phyloP scores from a whole-genome alignment of 495 filamentous ascomycete genomes.

The Penicillium mononematosum region DNA sequence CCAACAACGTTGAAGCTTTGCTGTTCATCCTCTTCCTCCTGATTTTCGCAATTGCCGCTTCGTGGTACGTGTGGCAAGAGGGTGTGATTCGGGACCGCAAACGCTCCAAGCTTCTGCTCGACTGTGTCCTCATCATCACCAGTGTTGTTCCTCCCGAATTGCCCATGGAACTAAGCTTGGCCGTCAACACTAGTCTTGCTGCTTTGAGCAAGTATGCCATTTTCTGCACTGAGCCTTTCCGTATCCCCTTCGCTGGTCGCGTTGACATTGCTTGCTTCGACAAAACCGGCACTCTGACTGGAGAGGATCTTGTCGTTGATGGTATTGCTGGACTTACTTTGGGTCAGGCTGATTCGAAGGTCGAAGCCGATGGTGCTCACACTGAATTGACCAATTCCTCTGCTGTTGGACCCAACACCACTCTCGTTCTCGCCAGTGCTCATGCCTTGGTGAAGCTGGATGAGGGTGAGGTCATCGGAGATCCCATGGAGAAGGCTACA shows the following conservation, averaged over 20 bases:
- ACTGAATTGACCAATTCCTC: conserved; percentile 65
- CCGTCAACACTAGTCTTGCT: conserved; percentile 97
- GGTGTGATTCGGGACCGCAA: conserved; percentile 91
- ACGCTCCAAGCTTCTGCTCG: conserved; percentile 92
- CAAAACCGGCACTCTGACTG: conserved; percentile 96
- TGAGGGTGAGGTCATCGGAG: conserved; percentile 94
- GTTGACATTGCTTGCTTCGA: conserved; percentile 98
- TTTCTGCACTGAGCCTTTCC: conserved; percentile 98
- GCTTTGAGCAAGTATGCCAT: conserved; percentile 93
- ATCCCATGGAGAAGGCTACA: conserved; percentile 99
- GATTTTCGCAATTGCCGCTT: conserved; percentile 93
- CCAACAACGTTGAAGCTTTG: conserved; percentile 91
- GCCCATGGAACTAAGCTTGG: conserved; percentile 95
- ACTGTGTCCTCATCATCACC: conserved; percentile 96
- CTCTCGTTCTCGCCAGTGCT: conserved; percentile 89
- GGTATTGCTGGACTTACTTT: conserved; percentile 88
- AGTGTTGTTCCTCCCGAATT: conserved; percentile 96
- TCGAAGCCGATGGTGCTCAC: conserved; percentile 76
- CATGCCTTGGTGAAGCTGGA: conserved; percentile 95
- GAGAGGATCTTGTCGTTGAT: conserved; percentile 95
- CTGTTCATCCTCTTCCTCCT: conserved; percentile 96
- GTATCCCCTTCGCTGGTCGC: conserved; percentile 95
- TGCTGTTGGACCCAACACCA: conserved; percentile 72
- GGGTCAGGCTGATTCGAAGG: conserved; percentile 61
- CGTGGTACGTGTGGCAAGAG: conserved; percentile 99